These are phyloP conservation scores for Candida freyschussii DNA, from an alignment of 1,139 yeast genomes.

Conservation along the genomic window DNA sequence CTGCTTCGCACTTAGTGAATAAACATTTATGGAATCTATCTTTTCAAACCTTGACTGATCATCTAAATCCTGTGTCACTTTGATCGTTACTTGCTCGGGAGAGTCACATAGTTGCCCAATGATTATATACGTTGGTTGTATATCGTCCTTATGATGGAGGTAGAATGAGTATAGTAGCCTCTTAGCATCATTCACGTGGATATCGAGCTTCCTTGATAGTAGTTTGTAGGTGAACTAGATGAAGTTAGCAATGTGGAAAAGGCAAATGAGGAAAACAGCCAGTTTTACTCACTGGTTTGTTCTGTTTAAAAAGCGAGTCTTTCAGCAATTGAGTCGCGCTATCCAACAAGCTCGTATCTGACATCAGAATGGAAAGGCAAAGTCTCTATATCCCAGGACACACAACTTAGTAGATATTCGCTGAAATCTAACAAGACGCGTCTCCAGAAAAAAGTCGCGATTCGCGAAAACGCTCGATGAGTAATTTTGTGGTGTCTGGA, in stretches of 20 bases:
- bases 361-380: too few relatives aligned
- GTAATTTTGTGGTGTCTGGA: conserved; percentile 2
- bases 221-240: conserved; percentile 24
- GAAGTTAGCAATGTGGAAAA: conserved; percentile 1
- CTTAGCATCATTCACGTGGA: conserved; percentile 26
- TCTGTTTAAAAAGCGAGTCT: conserved; percentile 14
- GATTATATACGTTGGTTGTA: conserved; percentile 25
- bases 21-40: conserved; percentile 22
- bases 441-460: too few relatives aligned
- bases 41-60: conserved; percentile 19
- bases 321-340: conserved; percentile 9
- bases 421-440: too few relatives aligned
- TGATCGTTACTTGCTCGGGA: conserved; percentile 10
- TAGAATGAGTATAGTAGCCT: conserved; percentile 23
- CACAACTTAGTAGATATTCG: too few relatives aligned
- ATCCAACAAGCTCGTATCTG: conserved; percentile 13
- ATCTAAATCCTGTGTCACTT: conserved; percentile 16
- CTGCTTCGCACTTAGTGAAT: conserved; percentile 22
- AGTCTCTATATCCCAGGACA: too few relatives aligned
- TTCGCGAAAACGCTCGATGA: too few relatives aligned
- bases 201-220: conserved; percentile 23
- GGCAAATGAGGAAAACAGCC: background rate
- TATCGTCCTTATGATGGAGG: conserved; percentile 15
- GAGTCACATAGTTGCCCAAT: conserved; percentile 20
- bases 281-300: conserved; percentile 13